Evolutionary conservation across 371 early-diverging fungal species (phyloP), one percentile per base, ranked within the genome.

Genomic region (Batrachochytrium dendrobatidis): DNA sequence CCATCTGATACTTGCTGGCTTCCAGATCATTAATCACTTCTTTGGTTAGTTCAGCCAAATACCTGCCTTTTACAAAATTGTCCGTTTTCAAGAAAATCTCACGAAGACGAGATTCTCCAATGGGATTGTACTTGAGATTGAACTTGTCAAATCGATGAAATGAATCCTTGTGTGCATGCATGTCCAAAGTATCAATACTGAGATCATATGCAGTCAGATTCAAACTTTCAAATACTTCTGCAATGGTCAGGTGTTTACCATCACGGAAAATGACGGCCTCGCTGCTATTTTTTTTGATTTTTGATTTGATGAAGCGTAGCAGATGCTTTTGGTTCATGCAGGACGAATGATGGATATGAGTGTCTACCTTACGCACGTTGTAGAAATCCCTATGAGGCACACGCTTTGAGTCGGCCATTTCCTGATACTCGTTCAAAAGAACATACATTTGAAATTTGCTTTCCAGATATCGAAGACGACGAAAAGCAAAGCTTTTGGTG

Each of bases 261-360:
- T 79, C 78, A 34, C 76, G 58, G 60, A 69, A 73, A 55, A 76
- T 76, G 15, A 83, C 82, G 4, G 67, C 53, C 30, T 90, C 82
- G 56, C 92, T 79, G 15, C 92, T 83, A 25, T 63, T 72, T 62
- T 85, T 91, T 73, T 87, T 87, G 72, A 99, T 77, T 75, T 97
- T 98, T 48, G 90, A 75, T 72, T 99, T 99, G 71, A 99, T 98
- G 63, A 96, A 99, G 30, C 97, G 90, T 26, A 99, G 72, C 58
- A 99, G 67, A 70, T 98, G 98, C 78, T 99, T 99, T 68, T 94
- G 94, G 73, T 99, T 99, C 97, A 99, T 98, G 61, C 93, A 92
- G 15, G 93, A 85, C 2, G 94, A 88, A 66, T 95, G 89, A 62
- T 99, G 99, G 39, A 99, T 89, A 81, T 99, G 99, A 28, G 96